Conservation (phyloP, 345 rosid genomes). For the Salix brachista region DNA sequence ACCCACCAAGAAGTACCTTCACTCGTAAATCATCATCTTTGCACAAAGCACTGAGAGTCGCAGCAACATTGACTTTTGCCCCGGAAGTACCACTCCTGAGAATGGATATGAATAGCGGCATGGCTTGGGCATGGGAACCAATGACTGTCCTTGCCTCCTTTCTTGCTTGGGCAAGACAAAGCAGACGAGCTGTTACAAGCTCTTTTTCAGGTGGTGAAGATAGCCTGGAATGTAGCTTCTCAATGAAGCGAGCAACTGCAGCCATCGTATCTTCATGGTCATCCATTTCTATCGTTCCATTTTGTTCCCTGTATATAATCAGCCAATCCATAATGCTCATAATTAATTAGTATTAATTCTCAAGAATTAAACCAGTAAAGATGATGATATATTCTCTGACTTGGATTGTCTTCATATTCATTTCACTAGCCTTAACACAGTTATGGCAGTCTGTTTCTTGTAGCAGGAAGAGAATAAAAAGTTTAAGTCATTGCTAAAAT, state of each 20-base stretch:
- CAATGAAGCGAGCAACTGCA: slow-evolving; percentile 62
- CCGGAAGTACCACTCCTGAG: slow-evolving; percentile 64
- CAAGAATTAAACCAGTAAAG: background rate
- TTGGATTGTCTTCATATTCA: background rate
- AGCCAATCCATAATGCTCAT: background rate
- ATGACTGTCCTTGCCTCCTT: slow-evolving; percentile 70
- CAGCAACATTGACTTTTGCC: slow-evolving; percentile 75
- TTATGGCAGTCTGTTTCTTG: background rate
- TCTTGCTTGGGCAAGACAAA: slow-evolving; percentile 58
- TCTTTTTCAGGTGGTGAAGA: slow-evolving; percentile 74
- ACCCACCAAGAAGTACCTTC: slow-evolving; percentile 84
- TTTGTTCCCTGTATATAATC: slow-evolving; percentile 41
- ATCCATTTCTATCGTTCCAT: slow-evolving; percentile 44
- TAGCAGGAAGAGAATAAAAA: background rate
- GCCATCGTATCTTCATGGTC: slow-evolving; percentile 54
- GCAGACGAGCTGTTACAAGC: slow-evolving; percentile 64
- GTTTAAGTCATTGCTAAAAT: background rate
- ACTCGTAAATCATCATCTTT: slow-evolving; percentile 71
- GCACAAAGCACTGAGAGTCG: slow-evolving; percentile 56
- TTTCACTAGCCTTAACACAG: background rate
- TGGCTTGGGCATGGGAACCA: slow-evolving; percentile 71
- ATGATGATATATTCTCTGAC: background rate
- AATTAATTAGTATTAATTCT: slow-evolving; percentile 3
- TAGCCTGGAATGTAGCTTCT: slow-evolving; percentile 64
- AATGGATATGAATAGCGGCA: slow-evolving; percentile 79